phyloP scores from a whole-genome alignment of 2,329 filamentous ascomycete genomes.

The Talaromyces sp. region DNA sequence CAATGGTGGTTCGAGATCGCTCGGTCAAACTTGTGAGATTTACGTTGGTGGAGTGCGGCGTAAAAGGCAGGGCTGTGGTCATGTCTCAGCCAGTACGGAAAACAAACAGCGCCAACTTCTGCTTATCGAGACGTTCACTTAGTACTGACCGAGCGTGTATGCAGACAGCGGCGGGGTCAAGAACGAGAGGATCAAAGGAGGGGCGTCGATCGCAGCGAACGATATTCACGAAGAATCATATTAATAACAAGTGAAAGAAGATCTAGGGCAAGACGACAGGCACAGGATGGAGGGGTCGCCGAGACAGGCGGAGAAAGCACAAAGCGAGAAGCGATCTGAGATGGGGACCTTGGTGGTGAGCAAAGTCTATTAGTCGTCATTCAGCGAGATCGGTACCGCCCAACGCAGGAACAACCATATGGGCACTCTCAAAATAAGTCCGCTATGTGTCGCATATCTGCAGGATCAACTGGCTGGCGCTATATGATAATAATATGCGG shows the following conservation, averaged over 20 bases:
- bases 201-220: background rate
- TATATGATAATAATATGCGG: background rate
- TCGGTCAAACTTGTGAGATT: background rate
- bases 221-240: background rate
- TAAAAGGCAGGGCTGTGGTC: background rate
- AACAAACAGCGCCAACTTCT: background rate
- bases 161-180: background rate
- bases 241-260: constrained; percentile 6
- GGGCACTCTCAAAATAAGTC: background rate
- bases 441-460: background rate
- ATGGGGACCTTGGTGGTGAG: constrained; percentile 27
- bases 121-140: background rate
- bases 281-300: background rate
- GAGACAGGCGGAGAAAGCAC: background rate
- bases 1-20: background rate
- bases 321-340: constrained; percentile 9
- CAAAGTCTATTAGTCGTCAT: constrained; percentile 15
- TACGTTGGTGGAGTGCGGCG: background rate
- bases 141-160: background rate
- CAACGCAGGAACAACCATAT: background rate
- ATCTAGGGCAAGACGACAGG: constrained; percentile 13
- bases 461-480: background rate
- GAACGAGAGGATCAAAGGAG: background rate
- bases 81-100: background rate
- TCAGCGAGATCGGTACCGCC: constrained; percentile 3